Evolutionary conservation across 2,329 filamentous ascomycete genomes (phyloP), one percentile per base, ranked within the genome.

Genomic region (Malbranchea cinnamomea): DNA sequence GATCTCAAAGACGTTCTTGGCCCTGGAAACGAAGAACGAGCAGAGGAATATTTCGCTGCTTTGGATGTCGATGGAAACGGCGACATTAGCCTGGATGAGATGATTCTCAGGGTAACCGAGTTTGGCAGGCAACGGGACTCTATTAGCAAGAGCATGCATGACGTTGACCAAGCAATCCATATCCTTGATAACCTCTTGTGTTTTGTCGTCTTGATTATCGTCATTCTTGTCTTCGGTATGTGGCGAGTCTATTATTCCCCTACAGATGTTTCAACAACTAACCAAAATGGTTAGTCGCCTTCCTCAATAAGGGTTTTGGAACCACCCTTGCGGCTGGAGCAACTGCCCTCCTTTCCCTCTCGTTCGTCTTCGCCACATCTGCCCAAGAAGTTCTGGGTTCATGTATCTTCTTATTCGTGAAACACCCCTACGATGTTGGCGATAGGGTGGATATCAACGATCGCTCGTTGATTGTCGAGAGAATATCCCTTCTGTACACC

Each of bases 321-420:
- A 80, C 78, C 2, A 91, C 83, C 4, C 68, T 94, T 22, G 78
- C 84, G 4, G 92, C 85, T 6, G 83, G 85, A 28, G 87, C 87
- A 39, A 94, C 89, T 2, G 78, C 89, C 0, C 67, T 98, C 23
- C 72, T 98, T 6, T 95, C 87, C 4, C 63, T 95, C n/a, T 94
- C 87, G 3, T 98, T 98, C 59, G 78, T 94, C 43, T 95, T 98
- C 53, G 77, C 85, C 14, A 78, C 78, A 33, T 94, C 85, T 2
- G 77, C 78, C 3, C 85, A 94, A 56, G 89, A 98, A 55, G 79
- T 98, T 39, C 71, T 98, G n/a, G 87, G 87, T 47, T 94, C 85
- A 21, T 95, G 87, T 62, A 93, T 98, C 47, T 98, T 98, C 63
- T 63, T 98, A 1, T 98, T 98, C 47, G 83, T 95, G 62, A 98